These are phyloP conservation scores for Filobasidium floriforme DNA, from an alignment of 768 basidiomycete species.

Conservation along the genomic window DNA sequence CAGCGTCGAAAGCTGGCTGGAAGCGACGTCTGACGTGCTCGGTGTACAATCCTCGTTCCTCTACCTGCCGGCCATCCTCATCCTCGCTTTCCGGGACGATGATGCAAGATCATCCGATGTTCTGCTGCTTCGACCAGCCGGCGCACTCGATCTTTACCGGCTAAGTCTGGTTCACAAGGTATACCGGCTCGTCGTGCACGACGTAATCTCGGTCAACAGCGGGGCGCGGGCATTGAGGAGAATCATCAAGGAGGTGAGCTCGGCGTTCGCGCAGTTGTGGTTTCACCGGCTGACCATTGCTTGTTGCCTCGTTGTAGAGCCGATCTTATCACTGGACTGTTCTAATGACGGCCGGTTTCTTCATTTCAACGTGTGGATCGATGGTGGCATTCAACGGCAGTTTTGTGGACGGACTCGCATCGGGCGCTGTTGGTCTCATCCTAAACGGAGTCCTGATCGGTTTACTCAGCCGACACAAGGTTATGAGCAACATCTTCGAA, in stretches of 20 bases:
- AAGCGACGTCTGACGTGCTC: conserved; percentile 36
- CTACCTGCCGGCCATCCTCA: conserved; percentile 40
- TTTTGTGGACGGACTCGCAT: conserved; percentile 35
- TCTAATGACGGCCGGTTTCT: conserved; percentile 27
- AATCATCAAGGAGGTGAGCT: conserved; percentile 29
- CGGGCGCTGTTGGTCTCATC: conserved; percentile 28
- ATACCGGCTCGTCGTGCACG: conserved; percentile 38
- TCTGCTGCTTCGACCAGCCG: conserved; percentile 18
- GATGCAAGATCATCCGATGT: conserved; percentile 24
- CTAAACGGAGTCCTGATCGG: conserved; percentile 29
- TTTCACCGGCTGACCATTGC: no score
- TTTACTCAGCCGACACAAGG: conserved; percentile 27
- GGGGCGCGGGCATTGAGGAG: conserved; percentile 34
- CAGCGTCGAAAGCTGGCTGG: conserved; percentile 39
- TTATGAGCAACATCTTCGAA: conserved; percentile 34
- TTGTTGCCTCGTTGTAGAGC: not conserved
- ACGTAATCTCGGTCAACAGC: conserved; percentile 37
- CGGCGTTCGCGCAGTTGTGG: not conserved
- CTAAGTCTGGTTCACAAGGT: conserved; percentile 37
- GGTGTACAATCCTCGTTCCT: conserved; percentile 40
- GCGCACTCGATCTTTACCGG: conserved; percentile 40
- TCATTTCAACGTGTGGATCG: conserved; percentile 31
- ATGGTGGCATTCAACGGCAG: conserved; percentile 35
- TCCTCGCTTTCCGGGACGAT: conserved; percentile 37
- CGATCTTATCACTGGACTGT: conserved; percentile 23